Conservation (phyloP, 2,329 filamentous ascomycete genomes). For the Mollisiaceae sp. region DNA sequence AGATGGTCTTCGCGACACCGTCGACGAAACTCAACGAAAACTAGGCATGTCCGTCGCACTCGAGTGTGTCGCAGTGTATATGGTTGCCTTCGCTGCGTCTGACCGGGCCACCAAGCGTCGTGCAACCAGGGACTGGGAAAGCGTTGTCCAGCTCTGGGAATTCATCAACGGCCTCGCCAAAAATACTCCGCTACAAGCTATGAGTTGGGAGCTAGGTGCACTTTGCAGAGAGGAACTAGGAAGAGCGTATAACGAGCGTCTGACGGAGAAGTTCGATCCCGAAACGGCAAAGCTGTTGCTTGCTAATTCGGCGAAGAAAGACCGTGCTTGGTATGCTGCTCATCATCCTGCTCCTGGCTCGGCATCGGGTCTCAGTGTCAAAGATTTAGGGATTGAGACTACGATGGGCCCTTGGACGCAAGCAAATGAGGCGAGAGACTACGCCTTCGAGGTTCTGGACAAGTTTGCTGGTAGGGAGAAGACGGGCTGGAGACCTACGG, state of each 20-base stretch:
- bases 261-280: slow-evolving; percentile 43
- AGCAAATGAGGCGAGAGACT: slow-evolving; percentile 51
- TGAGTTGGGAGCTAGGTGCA: slow-evolving; percentile 52
- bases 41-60: slow-evolving; percentile 37
- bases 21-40: slow-evolving; percentile 33
- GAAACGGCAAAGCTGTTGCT: slow-evolving; percentile 42
- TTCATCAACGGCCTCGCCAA: slow-evolving; percentile 48
- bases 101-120: slow-evolving; percentile 22
- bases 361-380: slow-evolving; percentile 44
- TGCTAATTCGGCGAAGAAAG: slow-evolving; percentile 40
- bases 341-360: slow-evolving; percentile 18
- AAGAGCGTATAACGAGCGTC: slow-evolving; percentile 25
- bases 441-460: slow-evolving; percentile 49
- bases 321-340: slow-evolving; percentile 28
- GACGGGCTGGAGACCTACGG: slow-evolving; percentile 41
- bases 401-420: slow-evolving; percentile 47
- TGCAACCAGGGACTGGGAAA: slow-evolving; percentile 47
- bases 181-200: slow-evolving; percentile 46
- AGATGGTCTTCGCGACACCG: slow-evolving; percentile 17
- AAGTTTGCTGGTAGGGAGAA: slow-evolving; percentile 53
- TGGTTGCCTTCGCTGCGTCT: slow-evolving; percentile 36
- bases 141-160: slow-evolving; percentile 52
- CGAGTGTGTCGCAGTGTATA: slow-evolving; percentile 40
- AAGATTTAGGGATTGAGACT: slow-evolving; percentile 42
- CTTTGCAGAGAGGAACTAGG: slow-evolving; percentile 52